These are phyloP conservation scores for Clausena lansium DNA, from an alignment of 345 rosid genomes.

Conservation along the genomic window DNA sequence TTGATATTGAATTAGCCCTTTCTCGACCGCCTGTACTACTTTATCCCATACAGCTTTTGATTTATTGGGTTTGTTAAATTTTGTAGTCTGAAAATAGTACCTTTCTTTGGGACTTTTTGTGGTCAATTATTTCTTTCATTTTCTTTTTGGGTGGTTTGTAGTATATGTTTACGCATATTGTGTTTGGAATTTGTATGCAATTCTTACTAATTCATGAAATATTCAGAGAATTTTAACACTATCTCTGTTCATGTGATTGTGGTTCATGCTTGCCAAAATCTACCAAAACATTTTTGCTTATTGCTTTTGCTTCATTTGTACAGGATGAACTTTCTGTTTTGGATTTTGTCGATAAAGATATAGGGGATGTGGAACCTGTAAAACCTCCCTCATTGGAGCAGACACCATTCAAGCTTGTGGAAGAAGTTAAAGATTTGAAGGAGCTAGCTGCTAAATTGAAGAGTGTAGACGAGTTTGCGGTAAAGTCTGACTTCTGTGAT, in stretches of 20 bases:
- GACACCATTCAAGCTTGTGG: slow-evolving; percentile 73
- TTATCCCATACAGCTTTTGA: too few species aligned
- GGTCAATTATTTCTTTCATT: not conserved
- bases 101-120: not conserved
- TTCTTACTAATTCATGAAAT: not conserved
- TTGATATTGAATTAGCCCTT: not conserved
- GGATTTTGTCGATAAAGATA: slow-evolving; percentile 63
- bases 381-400: slow-evolving; percentile 48
- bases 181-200: not conserved
- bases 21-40: too few species aligned
- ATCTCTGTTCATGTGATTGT: not conserved
- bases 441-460: slow-evolving; percentile 67
- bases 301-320: not conserved
- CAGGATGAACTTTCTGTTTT: slow-evolving; percentile 73
- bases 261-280: not conserved
- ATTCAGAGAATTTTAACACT: not conserved
- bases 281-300: not conserved
- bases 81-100: not conserved
- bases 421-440: slow-evolving; percentile 75
- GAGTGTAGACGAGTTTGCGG: slow-evolving; percentile 74
- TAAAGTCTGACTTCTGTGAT: slow-evolving; percentile 28
- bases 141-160: not conserved
- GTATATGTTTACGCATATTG: not conserved
- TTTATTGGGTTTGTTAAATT: not conserved
- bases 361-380: slow-evolving; percentile 37